phyloP scores from a whole-genome alignment of 805 yeast species.

The Saccharomycopsis capsularis region DNA sequence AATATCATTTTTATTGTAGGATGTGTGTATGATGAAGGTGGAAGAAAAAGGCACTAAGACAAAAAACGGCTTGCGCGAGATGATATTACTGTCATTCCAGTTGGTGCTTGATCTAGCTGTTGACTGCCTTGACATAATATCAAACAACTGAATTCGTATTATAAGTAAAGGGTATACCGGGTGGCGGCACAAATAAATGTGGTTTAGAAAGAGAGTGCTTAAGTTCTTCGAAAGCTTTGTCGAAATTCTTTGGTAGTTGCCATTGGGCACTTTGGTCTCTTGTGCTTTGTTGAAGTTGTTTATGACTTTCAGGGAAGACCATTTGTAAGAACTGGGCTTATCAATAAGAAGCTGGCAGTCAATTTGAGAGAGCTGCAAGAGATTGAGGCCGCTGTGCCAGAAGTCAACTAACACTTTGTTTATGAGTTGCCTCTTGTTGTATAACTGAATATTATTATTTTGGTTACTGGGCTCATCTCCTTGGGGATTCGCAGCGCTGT shows the following conservation, averaged over 20 bases:
- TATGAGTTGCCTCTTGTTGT: constrained; percentile 31
- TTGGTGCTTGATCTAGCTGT: constrained; percentile 21
- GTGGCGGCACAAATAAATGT: constrained; percentile 60
- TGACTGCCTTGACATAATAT: constrained; percentile 29
- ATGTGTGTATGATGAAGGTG: constrained; percentile 56
- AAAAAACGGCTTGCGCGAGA: constrained; percentile 56
- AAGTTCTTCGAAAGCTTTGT: constrained; percentile 41
- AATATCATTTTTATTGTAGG: constrained; percentile 33
- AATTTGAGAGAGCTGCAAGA: constrained; percentile 61
- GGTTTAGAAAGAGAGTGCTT: constrained; percentile 48
- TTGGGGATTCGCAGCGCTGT: too few species aligned
- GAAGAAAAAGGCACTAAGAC: constrained; percentile 62
- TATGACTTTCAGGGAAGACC: constrained; percentile 31
- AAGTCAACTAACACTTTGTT: constrained; percentile 42
- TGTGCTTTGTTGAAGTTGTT: constrained; percentile 26
- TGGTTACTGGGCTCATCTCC: neutral
- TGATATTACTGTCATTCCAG: constrained; percentile 33
- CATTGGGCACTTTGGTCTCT: constrained; percentile 27
- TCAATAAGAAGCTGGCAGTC: constrained; percentile 62
- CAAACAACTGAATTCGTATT: constrained; percentile 64
- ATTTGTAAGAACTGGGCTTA: constrained; percentile 37
- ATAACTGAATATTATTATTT: neutral
- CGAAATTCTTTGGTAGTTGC: constrained; percentile 48
- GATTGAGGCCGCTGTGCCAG: constrained; percentile 53
- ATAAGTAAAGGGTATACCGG: constrained; percentile 54